Percentiles rank a stretch among this genome's conserved stretches.
Evolutionary conservation across 2,329 filamentous ascomycete species (phyloP).

Genomic region (Didymella sp.): DNA sequence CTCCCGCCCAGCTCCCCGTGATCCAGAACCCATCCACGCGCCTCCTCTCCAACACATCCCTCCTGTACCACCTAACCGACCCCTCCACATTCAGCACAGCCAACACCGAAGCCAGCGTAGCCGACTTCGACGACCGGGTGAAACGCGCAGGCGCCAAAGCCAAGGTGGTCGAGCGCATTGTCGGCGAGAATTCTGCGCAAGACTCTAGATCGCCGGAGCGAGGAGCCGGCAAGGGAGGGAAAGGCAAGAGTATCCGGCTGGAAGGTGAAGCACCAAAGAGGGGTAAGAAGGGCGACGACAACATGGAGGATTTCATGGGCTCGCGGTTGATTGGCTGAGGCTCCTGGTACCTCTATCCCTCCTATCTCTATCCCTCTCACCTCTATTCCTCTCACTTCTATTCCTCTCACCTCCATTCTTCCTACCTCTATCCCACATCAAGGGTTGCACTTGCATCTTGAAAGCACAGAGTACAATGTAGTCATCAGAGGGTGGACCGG

Average conservation of each 20-base stretch:
- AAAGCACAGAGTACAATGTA: no score
- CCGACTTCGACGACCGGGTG: slow-evolving; percentile 87
- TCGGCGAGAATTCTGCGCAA: no score
- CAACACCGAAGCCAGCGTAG: slow-evolving; percentile 88
- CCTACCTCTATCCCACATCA: no score
- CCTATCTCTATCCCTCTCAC: no score
- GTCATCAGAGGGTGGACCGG: no score
- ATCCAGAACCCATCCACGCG: slow-evolving; percentile 53
- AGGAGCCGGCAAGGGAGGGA: neutral
- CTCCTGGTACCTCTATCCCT: no score
- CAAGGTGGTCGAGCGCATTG: slow-evolving; percentile 80
- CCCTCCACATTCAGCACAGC: slow-evolving; percentile 76
- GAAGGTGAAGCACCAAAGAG: slow-evolving; percentile 21
- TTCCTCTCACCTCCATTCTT: no score
- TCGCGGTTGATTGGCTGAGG: slow-evolving; percentile 27
- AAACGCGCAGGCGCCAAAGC: slow-evolving; percentile 83
- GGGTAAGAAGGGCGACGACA: slow-evolving; percentile 36
- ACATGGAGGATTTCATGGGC: slow-evolving; percentile 46
- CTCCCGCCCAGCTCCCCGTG: neutral
- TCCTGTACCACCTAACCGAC: slow-evolving; percentile 79
- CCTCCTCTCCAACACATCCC: slow-evolving; percentile 76
- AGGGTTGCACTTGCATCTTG: neutral
- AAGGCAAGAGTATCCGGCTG: slow-evolving; percentile 26
- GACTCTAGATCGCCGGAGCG: neutral
- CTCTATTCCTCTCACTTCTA: no score